These are phyloP conservation scores for Quercus variabilis DNA, from an alignment of 306 rosid genomes.

Conservation along the genomic window DNA sequence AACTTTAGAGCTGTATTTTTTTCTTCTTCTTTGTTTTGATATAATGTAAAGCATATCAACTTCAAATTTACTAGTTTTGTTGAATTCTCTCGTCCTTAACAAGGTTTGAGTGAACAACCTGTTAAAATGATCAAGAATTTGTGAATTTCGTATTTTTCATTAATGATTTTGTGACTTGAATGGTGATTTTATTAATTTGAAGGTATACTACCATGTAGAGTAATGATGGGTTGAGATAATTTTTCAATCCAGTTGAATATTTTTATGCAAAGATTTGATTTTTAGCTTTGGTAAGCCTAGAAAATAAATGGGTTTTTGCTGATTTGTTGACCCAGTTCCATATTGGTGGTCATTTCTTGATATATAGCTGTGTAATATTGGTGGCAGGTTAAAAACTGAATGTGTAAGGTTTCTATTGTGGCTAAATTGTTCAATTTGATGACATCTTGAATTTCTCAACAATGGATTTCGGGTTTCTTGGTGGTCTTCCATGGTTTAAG, in stretches of 20 bases:
- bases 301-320: not conserved
- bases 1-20: not conserved
- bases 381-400: slow-evolving; percentile 21
- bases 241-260: not conserved
- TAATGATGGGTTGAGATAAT: not conserved
- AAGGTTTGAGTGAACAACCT: not conserved
- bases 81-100: not conserved
- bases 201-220: not conserved
- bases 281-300: too few species aligned
- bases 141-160: not conserved
- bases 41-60: not conserved
- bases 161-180: not conserved
- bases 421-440: slow-evolving; percentile 15
- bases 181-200: not conserved
- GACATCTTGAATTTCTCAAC: slow-evolving; percentile 5
- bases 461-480: slow-evolving; percentile 55
- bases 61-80: not conserved
- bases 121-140: not conserved
- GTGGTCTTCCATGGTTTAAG: slow-evolving; percentile 43
- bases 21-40: not conserved
- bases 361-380: slow-evolving; percentile 4
- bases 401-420: slow-evolving; percentile 15
- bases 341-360: not conserved
- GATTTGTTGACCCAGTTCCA: not conserved
- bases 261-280: not conserved